Base-by-base conservation (phyloP, 176 grass and related monocot species). In the Rhynchospora breviuscula region DNA sequence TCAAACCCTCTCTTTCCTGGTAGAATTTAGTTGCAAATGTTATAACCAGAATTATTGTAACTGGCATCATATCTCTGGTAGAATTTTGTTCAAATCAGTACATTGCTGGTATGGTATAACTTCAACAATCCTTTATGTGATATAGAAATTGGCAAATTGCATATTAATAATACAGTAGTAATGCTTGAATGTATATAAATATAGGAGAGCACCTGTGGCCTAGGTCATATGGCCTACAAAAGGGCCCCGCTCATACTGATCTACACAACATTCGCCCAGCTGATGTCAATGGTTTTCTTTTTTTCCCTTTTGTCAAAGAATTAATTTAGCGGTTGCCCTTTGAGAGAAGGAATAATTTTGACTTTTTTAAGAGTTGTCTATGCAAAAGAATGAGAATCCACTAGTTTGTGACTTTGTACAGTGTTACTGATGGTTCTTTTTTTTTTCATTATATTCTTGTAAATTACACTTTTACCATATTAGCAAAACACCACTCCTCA, bases 131-230 rank as follows among this genome's bases (percentile, higher is more conserved):
- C 49, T 21, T 35, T 81, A 63, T n/a, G 33, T 86, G 10, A 72
- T 60, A 68, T 22, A 10, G 59, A 40, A 77, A 45, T n/a, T n/a
- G n/a, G n/a, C n/a, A n/a, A n/a, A n/a, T 76, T 29, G 48, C 22
- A 21, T 71, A 22, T n/a, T 56, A 17, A 19, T 8, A 13, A 18
- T 45, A 52, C 19, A 23, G 49, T 26, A 60, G 12, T 22, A 29
- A 53, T 10, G 11, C 11, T 57, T 15, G 6, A 47, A 12, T 68
- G 10, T 84, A 77, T 66, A 10, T 12, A 7, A 86, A 81, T 84
- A 71, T 74, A 95, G 93, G 93, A 87, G 90, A 95, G 83, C 93
- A 95, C 83, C 81, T 95, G 8, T 95, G 88, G 93, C 88, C 90
- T 72, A 87, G 79, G 77, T 95, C 93, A 43, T 92, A 92, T 69